phyloP scores from a whole-genome alignment of 2,329 filamentous ascomycete species.

The Clarireedia sp. region DNA sequence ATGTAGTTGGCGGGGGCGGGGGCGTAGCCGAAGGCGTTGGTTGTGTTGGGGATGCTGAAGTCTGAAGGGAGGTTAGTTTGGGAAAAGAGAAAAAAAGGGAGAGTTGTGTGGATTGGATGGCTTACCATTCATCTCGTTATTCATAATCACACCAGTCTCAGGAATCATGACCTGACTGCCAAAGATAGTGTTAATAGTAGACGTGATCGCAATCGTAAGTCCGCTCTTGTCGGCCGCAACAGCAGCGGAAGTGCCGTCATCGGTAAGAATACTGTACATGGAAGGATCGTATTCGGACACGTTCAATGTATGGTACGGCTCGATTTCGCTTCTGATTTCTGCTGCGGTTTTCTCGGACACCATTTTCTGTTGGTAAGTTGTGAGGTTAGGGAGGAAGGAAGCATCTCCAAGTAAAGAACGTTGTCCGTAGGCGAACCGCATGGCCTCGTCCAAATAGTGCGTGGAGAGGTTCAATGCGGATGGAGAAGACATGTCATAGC shows the following conservation, averaged over 20 bases:
- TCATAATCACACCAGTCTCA: constrained; percentile 64
- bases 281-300: constrained; percentile 53
- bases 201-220: constrained; percentile 55
- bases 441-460: constrained; percentile 58
- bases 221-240: constrained; percentile 51
- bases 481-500: constrained; percentile 58
- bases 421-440: constrained; percentile 58
- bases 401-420: constrained; percentile 57
- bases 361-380: constrained; percentile 45
- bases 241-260: constrained; percentile 44
- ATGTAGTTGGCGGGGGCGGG: constrained; percentile 58
- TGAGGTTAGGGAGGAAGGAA: constrained; percentile 47
- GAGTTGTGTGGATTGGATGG: constrained; percentile 28
- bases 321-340: constrained; percentile 50
- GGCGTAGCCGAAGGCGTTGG: constrained; percentile 60
- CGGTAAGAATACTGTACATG: constrained; percentile 47
- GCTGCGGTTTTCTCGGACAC: constrained; percentile 46
- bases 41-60: constrained; percentile 55
- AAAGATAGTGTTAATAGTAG: constrained; percentile 60
- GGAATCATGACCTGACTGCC: constrained; percentile 54
- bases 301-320: constrained; percentile 47
- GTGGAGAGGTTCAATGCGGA: constrained; percentile 51
- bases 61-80: constrained; percentile 33
- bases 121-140: constrained; percentile 54
- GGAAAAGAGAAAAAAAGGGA: background rate